Evolutionary conservation across 2,329 filamentous ascomycete species (phyloP).

Genomic region (Thelonectria rubi): DNA sequence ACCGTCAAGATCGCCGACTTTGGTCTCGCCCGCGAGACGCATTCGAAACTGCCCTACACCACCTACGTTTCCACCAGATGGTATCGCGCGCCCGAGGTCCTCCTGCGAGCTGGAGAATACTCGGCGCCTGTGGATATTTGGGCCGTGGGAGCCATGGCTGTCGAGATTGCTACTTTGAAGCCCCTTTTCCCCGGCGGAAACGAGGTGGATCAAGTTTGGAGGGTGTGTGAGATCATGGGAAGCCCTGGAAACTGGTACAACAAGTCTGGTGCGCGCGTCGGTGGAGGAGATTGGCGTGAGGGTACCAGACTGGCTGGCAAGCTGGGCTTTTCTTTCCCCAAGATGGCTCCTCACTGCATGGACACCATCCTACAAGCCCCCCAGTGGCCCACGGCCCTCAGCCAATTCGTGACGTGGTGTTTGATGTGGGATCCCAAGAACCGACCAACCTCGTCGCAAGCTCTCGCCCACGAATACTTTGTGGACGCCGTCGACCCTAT

Average conservation of each 20-base stretch:
- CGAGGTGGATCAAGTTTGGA: constrained; percentile 98
- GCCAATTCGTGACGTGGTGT: constrained; percentile 97
- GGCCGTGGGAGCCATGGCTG: constrained; percentile 98
- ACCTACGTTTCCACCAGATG: constrained; percentile 98
- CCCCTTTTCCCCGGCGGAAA: constrained; percentile 97
- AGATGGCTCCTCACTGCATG: constrained; percentile 98
- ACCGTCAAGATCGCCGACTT: constrained; percentile 99
- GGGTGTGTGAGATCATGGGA: constrained; percentile 98
- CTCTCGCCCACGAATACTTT: constrained; percentile 96
- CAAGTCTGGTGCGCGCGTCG: constrained; percentile 85
- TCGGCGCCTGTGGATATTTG: constrained; percentile 98
- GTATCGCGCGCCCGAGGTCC: constrained; percentile 96
- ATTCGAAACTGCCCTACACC: constrained; percentile 95
- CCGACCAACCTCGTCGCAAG: constrained; percentile 90
- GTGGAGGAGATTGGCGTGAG: constrained; percentile 97
- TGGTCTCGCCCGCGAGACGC: constrained; percentile 94
- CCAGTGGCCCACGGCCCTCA: constrained; percentile 89
- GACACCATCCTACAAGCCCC: constrained; percentile 90
- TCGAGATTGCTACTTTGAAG: constrained; percentile 96
- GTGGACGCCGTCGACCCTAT: constrained; percentile 90
- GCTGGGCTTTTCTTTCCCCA: constrained; percentile 97
- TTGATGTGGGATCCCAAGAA: constrained; percentile 97
- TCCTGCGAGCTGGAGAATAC: constrained; percentile 93
- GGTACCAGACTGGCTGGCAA: constrained; percentile 92
- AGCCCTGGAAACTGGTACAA: constrained; percentile 98